Conservation (phyloP, 768 basidiomycete species). For the Botryobasidium botryosum region DNA sequence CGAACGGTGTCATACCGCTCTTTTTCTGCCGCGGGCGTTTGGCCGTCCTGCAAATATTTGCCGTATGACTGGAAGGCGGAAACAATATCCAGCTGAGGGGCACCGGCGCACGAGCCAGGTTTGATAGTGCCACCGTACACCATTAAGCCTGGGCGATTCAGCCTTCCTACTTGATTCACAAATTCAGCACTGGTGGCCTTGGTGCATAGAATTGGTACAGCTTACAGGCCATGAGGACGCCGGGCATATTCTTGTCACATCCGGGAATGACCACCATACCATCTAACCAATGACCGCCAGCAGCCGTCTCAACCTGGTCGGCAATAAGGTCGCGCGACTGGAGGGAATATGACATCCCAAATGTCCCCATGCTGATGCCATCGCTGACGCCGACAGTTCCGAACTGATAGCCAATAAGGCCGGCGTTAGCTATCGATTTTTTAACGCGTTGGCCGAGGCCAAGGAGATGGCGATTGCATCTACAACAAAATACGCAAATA, state of each 20-base stretch:
- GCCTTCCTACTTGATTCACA: conserved; percentile 51
- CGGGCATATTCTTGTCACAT: conserved; percentile 99
- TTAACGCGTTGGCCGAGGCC: conserved; percentile 79
- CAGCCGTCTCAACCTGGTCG: conserved; percentile 90
- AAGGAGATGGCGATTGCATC: conserved; percentile 90
- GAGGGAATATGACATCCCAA: conserved; percentile 87
- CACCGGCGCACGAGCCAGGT: conserved; percentile 77
- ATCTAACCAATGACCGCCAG: conserved; percentile 93
- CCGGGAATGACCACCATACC: conserved; percentile 96
- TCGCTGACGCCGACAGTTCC: conserved; percentile 96
- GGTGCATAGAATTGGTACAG: conserved; percentile 12
- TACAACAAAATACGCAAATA: conserved; percentile 18
- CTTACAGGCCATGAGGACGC: conserved; percentile 90
- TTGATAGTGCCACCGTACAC: conserved; percentile 94
- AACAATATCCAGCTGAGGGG: conserved; percentile 83
- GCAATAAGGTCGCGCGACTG: conserved; percentile 97
- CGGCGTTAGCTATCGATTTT: conserved; percentile 48
- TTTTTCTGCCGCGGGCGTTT: conserved; percentile 65
- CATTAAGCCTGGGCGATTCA: conserved; percentile 95
- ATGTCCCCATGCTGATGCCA: conserved; percentile 96
- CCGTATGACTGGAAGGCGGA: conserved; percentile 98
- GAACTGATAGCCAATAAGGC: conserved; percentile 87
- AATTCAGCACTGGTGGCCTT: background rate
- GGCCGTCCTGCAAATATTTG: conserved; percentile 80
- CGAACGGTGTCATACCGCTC: conserved; percentile 76